Evolutionary conservation across 768 basidiomycete genomes (phyloP).

Genomic region (Rhizopogon sp.): DNA sequence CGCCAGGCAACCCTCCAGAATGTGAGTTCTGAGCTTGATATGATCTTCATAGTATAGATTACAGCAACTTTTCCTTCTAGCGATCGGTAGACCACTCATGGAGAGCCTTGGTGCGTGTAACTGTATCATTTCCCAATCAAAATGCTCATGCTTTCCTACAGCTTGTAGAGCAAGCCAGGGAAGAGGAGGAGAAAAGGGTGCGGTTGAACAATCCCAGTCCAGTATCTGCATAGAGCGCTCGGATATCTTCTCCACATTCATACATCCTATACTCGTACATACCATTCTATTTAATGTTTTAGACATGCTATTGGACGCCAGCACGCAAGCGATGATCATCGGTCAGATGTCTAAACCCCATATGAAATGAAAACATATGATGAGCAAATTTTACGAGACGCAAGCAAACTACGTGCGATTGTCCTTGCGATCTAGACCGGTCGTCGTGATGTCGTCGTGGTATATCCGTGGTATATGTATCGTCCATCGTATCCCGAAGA

Average conservation of each 20-base stretch:
- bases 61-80: constrained; percentile 5
- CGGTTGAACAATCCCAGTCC: neutral
- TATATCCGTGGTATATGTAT: neutral
- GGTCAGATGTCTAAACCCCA: neutral
- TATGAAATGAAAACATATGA: neutral
- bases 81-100: constrained; percentile 22
- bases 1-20: constrained; percentile 34
- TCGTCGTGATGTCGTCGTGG: neutral
- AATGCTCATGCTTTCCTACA: constrained; percentile 2
- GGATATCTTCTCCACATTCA: neutral
- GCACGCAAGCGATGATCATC: neutral
- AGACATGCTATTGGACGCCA: no score
- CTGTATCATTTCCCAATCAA: neutral
- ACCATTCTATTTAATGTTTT: neutral
- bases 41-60: neutral
- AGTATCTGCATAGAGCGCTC: neutral
- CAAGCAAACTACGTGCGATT: neutral
- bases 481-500: neutral
- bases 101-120: constrained; percentile 18
- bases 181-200: constrained; percentile 14
- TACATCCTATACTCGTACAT: neutral
- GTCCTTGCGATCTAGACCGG: neutral
- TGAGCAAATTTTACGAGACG: no score
- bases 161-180: constrained; percentile 25
- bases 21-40: neutral